Evolutionary conservation across 208 protist genomes (phyloP).

Genomic region (Pavlovales sp.): DNA sequence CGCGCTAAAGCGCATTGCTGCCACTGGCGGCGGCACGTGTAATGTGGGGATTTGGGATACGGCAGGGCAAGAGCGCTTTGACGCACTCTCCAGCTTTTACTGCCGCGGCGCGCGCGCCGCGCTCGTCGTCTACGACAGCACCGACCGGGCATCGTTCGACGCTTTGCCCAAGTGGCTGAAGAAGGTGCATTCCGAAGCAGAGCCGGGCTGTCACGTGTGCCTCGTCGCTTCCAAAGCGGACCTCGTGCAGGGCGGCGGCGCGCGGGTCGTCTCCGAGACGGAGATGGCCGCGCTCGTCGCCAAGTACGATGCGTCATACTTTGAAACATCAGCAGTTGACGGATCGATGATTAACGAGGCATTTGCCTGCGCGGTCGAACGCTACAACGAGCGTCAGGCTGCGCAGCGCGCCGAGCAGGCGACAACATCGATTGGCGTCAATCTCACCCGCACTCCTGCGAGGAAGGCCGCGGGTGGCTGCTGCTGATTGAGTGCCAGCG

Average conservation of each 20-base stretch:
- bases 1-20: slow-evolving; percentile 7
- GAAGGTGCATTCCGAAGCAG: slow-evolving; percentile 16
- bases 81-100: slow-evolving; percentile 41
- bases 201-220: slow-evolving; percentile 26
- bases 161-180: neutral
- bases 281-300: neutral
- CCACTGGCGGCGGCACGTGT: neutral
- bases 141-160: slow-evolving; percentile 24
- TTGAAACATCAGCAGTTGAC: neutral
- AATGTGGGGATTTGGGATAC: slow-evolving; percentile 41
- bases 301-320: neutral
- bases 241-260: neutral
- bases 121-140: slow-evolving; percentile 22
- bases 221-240: slow-evolving; percentile 24
- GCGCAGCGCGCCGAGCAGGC: neutral
- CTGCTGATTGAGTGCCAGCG: too few relatives aligned
- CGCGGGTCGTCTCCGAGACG: neutral
- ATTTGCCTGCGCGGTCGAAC: neutral
- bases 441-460: too few relatives aligned
- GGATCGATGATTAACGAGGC: neutral
- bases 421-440: too few relatives aligned
- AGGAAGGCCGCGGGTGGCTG: too few relatives aligned
- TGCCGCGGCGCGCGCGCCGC: slow-evolving; percentile 31
- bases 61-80: slow-evolving; percentile 32
- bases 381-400: neutral